Evolutionary conservation across 495 filamentous ascomycete genomes (phyloP), one percentile per base, ranked within the genome.

Genomic region (Penicillium soppii): DNA sequence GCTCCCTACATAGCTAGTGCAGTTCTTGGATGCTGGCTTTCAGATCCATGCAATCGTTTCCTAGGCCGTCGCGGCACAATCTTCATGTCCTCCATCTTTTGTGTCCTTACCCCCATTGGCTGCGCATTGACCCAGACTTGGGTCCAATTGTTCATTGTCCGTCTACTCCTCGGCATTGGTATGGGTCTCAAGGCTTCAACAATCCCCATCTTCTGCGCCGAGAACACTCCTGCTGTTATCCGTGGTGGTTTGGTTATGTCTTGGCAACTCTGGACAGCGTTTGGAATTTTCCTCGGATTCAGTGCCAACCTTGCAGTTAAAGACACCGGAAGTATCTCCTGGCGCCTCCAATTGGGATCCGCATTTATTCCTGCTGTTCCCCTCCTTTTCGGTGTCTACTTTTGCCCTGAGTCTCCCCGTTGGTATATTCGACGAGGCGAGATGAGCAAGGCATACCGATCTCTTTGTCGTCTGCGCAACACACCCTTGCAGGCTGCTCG

Each of bases 361-460:
- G 81, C 83, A 6, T 87, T 88, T 61, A 81, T 90, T 43, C 87
- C 87, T n/a, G 83, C 87, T 8, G 57, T 90, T 20, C 84, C 85
- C 16, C 72, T 90, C 5, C 47, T 81, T 8, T 38, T 83, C 43
- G 80, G 82, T 26, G 81, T 89, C 47, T 85, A 71, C 23, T 79
- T 87, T 57, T 87, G 83, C 53, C 81, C 79, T 4, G 86, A 90
- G 61, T 88, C 84, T 5, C 85, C 87, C 21, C 79, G 85, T 38
- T 88, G 85, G 85, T 77, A 76, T 47, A 82, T 88, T 56, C 83
- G 83, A 56, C 81, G 85, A 43, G 72, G 75, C 46, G 72, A 57
- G 70, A 80, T 70, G 57, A 52, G 40, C 53, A 65, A 83, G 44
- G 84, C 85, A 3, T 87, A 79, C 60, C 41, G 69, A n/a, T 83